A percentile compares a stretch with the other conserved stretches of the same genome.
Evolutionary conservation across 306 rosid genomes (phyloP).

Genomic region (Quercus gilva): DNA sequence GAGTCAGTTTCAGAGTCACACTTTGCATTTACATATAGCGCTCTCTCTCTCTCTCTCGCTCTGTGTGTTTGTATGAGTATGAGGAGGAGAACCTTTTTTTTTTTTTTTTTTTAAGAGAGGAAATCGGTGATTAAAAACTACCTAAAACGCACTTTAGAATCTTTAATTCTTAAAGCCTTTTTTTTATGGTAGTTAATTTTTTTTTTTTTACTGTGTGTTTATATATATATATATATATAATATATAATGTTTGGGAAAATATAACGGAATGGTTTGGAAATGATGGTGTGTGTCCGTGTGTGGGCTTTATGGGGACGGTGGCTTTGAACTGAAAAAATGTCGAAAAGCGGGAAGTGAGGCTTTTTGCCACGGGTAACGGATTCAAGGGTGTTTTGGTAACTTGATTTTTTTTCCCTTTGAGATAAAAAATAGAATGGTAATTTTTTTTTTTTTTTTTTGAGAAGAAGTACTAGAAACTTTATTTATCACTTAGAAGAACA

Average conservation of each 20-base stretch:
- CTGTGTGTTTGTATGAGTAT: neutral
- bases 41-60: conserved; percentile 8
- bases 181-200: neutral
- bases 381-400: neutral
- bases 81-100: neutral
- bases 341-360: conserved; percentile 10
- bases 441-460: no score
- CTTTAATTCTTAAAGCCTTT: neutral
- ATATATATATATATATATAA: no score
- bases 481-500: no score
- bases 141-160: neutral
- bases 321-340: neutral
- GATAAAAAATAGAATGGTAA: no score
- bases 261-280: neutral
- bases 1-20: conserved; percentile 25
- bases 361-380: neutral
- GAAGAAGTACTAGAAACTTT: no score
- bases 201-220: neutral
- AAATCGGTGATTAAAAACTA: conserved; percentile 9
- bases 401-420: neutral
- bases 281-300: neutral
- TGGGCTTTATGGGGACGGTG: neutral
- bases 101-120: neutral
- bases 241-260: neutral
- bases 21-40: conserved; percentile 14